Conservation (phyloP, 2,329 filamentous ascomycete species). For the Xylaria hypoxylon region DNA sequence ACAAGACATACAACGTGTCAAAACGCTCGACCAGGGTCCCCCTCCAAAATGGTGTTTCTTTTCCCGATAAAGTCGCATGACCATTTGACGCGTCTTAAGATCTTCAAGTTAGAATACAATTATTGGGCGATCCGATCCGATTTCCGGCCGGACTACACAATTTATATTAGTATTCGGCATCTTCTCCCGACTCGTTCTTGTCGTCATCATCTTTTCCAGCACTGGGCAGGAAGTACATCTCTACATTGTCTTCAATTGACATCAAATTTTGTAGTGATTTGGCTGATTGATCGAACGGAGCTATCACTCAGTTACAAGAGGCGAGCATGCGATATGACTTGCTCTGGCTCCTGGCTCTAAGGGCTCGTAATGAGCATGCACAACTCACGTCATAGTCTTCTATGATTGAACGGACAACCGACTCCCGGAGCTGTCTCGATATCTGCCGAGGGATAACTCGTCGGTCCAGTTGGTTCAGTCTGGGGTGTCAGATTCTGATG, state of each 20-base stretch:
- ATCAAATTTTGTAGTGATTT: background rate
- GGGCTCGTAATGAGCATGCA: background rate
- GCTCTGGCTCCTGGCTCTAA: background rate
- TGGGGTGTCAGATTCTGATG: background rate
- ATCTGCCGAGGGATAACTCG: background rate
- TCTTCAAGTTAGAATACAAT: background rate
- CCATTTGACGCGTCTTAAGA: background rate
- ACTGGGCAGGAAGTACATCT: background rate
- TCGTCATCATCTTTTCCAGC: background rate
- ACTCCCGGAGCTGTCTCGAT: background rate
- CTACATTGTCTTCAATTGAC: background rate
- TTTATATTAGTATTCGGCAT: background rate
- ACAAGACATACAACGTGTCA: background rate
- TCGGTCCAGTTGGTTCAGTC: background rate
- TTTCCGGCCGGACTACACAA: background rate
- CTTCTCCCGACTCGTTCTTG: background rate
- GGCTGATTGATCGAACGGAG: background rate
- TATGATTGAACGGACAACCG: background rate
- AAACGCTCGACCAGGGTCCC: background rate
- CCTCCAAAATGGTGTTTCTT: background rate
- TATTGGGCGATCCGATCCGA: background rate
- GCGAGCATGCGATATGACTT: background rate
- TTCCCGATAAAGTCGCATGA: constrained; percentile 13
- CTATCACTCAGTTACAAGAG: background rate
- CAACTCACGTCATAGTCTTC: background rate